Evolutionary conservation across 495 filamentous ascomycete genomes (phyloP), one percentile per base, ranked within the genome.

Genomic region (Penicillium verhagenii): DNA sequence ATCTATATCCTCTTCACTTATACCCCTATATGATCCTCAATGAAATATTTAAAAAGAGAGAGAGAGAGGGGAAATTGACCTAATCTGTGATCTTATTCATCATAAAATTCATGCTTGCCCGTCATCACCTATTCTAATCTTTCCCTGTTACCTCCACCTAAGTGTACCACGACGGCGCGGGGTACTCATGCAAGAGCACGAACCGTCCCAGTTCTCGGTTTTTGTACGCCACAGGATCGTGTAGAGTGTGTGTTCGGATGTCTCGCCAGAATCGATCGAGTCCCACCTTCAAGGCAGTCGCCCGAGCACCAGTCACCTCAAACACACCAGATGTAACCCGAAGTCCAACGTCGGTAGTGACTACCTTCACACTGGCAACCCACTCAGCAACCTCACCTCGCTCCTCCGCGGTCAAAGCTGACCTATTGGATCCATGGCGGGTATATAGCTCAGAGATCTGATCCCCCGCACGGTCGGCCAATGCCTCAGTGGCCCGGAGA

Each of bases 141-240:
- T n/a, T n/a, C n/a, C n/a, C n/a, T n/a, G 4, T 14, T 35, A 6
- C 13, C 6, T n/a, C 6, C 33, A 11, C 14, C 50, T 53, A 83
- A 26, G 80, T 86, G 67, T 85, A 86, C 82, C 82, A 85, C 20
- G 74, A 78, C n/a, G 79, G 74, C 61, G 72, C 69, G 44, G 82
- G 81, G 18, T 75, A 54, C 66, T 85, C 76, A 16, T 69, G 70
- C 49, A 83, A 51, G 42, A 86, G 59, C 29, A 74, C 64, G 64
- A 64, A 85, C 57, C 78, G 65, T 1, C 82, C 82, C 56, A 85
- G 47, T 69, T 86, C 82, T 47, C 75, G 64, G 45, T 81, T 78
- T 75, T 85, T 84, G 57, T 85, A 84, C 37, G 80, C 78, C 25
- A 85, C 80, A 3, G 82, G 82, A 63, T 86, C 82, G 69, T 86